Base-by-base conservation (phyloP, 1,284 basidiomycete genomes). In the Fomitopsis schrenkii region DNA sequence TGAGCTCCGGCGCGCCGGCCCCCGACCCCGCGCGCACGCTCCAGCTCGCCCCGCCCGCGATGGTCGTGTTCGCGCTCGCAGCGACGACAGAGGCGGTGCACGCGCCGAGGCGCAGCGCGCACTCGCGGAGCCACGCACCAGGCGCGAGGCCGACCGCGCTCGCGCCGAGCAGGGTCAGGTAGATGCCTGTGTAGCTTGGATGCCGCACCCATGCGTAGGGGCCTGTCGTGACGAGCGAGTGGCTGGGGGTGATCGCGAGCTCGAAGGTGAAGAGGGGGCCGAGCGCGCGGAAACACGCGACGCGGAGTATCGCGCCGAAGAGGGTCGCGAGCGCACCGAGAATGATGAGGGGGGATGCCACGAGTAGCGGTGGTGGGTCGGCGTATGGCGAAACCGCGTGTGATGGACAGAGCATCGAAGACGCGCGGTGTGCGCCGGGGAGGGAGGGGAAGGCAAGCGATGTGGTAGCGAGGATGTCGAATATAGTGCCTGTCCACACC, bases 1-100 rank as follows among this genome's bases (percentile, higher is more conserved):
- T 15, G 26, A 28, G 6, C 53, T 54, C 50, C n/a, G 58, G 52
- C 40, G 44, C 54, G 28, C 55, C 19, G 81, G 44, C 74, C 67
- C 1, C 76, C 77, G 57, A 50, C 48, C 2, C 48, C 78, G 69
- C 61, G 77, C 79, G 38, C 17, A 74, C 15, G 74, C 77, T 0
- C 79, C 26, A 45, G 57, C 42, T 7, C 52, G 35, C 6, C 66
- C 60, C 7, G 68, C 73, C 75, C 77, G 80, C 12, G 83, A 69
- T 6, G 30, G 48, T 50, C 28, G 28, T n/a, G 30, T 50, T 50
- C 15, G 30, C 30, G 15, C 48, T 50, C 6, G n/a, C n/a, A n/a
- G 28, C 14, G 48, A 10, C 48, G 48, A 50, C 30, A 14, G 48
- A 33, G 6, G 15, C 26, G 28, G 48, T 64, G 19, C 59, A 57